A percentile compares a stretch with the other conserved stretches of the same genome.
Evolutionary conservation across 805 yeast genomes (phyloP).

Genomic region (Metschnikowia reukaufii): DNA sequence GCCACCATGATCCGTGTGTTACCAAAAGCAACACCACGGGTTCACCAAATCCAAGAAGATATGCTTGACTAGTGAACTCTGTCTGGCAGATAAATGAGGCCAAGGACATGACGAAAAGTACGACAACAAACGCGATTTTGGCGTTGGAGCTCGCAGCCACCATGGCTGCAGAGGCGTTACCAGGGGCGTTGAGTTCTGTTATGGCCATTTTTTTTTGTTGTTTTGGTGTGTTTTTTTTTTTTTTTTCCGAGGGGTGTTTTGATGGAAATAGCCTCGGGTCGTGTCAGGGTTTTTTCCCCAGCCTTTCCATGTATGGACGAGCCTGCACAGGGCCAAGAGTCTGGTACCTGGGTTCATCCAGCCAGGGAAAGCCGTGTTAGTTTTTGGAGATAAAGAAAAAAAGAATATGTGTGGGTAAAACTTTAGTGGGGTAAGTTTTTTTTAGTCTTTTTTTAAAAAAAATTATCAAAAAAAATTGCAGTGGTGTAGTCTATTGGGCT

Average conservation of each 20-base stretch:
- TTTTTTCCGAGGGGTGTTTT: slow-evolving; percentile 31
- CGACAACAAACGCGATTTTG: slow-evolving; percentile 36
- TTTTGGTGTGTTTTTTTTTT: slow-evolving; percentile 2
- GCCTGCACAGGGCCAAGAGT: neutral
- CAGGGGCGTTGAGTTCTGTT: slow-evolving; percentile 30
- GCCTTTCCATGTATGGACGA: neutral
- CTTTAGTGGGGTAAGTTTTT: no score
- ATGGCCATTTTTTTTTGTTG: slow-evolving; percentile 28
- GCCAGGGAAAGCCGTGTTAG: no score
- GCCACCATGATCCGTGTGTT: slow-evolving; percentile 79
- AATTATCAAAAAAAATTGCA: no score
- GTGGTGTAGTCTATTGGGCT: no score
- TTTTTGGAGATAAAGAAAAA: no score
- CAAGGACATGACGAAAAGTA: slow-evolving; percentile 36
- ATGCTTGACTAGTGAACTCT: slow-evolving; percentile 71
- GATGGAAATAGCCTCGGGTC: no score
- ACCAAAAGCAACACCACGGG: slow-evolving; percentile 65
- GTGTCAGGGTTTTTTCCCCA: neutral
- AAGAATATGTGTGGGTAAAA: no score
- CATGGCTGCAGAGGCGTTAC: slow-evolving; percentile 24
- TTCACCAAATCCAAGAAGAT: slow-evolving; percentile 57
- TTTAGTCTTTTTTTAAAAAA: no score
- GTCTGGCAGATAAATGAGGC: slow-evolving; percentile 75
- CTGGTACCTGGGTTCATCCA: no score
- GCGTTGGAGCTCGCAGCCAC: slow-evolving; percentile 31